Conservation (phyloP, 495 filamentous ascomycete species). For the Penicillium alfredii region DNA sequence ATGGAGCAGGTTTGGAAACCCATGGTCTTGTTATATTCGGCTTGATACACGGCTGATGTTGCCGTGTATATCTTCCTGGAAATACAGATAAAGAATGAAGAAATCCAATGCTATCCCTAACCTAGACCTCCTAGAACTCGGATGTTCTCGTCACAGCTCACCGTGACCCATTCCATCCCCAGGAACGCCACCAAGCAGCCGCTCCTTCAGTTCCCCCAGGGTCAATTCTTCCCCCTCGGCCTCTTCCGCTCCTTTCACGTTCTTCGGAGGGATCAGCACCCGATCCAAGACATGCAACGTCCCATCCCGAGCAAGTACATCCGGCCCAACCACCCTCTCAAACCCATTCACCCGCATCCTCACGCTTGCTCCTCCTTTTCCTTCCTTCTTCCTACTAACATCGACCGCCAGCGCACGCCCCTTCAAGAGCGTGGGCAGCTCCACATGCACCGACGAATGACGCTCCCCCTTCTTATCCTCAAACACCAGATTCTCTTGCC, state of each 20-base stretch:
- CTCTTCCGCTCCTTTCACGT: slow-evolving; percentile 33
- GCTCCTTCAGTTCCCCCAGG: slow-evolving; percentile 58
- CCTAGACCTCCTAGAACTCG: not conserved
- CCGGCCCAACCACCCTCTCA: slow-evolving; percentile 50
- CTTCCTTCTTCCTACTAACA: slow-evolving; percentile 54
- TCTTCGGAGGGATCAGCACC: slow-evolving; percentile 70
- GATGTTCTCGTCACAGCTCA: slow-evolving; percentile 10
- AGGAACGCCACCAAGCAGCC: slow-evolving; percentile 42
- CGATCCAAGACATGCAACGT: slow-evolving; percentile 65
- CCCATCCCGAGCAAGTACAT: slow-evolving; percentile 66
- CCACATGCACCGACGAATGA: slow-evolving; percentile 43
- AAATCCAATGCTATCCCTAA: slow-evolving; percentile 12
- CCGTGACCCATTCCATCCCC: slow-evolving; percentile 6
- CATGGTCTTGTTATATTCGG: slow-evolving; percentile 3
- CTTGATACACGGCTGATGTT: slow-evolving; percentile 1
- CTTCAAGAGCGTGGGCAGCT: slow-evolving; percentile 60
- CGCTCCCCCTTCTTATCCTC: slow-evolving; percentile 14
- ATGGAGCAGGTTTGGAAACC: slow-evolving; percentile 1
- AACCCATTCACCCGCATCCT: slow-evolving; percentile 68
- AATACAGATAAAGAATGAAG: slow-evolving; percentile 26
- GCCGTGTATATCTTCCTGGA: slow-evolving; percentile 13
- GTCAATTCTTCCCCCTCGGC: slow-evolving; percentile 34
- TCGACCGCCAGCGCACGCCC: slow-evolving; percentile 59
- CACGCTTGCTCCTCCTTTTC: too few relatives aligned
- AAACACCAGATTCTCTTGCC: slow-evolving; percentile 16